Conservation (phyloP, 305 asterid species). For the Rubia peregrina region DNA sequence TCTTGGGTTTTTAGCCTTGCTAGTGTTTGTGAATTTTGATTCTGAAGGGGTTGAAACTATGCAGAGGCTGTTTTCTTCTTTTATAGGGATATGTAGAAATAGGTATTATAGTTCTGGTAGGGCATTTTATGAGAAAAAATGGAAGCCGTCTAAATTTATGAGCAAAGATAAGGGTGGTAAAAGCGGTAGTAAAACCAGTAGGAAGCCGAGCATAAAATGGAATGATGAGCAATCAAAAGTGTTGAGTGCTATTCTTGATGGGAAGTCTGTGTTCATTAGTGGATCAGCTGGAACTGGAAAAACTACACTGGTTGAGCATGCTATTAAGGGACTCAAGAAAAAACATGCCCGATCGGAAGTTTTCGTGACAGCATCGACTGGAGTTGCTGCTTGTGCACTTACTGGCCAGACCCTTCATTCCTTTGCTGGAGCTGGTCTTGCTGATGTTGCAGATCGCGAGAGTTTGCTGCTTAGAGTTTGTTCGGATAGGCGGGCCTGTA, state of each 20-base stretch:
- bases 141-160: conserved; percentile 1
- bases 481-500: conserved; percentile 28
- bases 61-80: conserved; percentile 13
- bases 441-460: conserved; percentile 20
- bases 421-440: conserved; percentile 60
- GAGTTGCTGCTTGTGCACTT: conserved; percentile 63
- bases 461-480: conserved; percentile 37
- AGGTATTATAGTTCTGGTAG: conserved; percentile 17
- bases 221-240: conserved; percentile 51
- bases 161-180: conserved; percentile 22
- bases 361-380: conserved; percentile 74
- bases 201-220: conserved; percentile 34
- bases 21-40: neutral
- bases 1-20: neutral
- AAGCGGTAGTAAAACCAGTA: conserved; percentile 16
- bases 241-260: conserved; percentile 39
- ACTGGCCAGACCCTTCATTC: conserved; percentile 68
- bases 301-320: conserved; percentile 42
- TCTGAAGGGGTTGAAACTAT: conserved; percentile 2
- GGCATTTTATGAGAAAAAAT: conserved; percentile 5
- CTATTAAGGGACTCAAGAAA: conserved; percentile 39
- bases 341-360: conserved; percentile 44
- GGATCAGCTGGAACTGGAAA: conserved; percentile 84
- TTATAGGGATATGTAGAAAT: conserved; percentile 12
- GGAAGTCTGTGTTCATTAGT: conserved; percentile 56